Conservation (phyloP, 129 eudicot species). For the Mikania micrantha region DNA sequence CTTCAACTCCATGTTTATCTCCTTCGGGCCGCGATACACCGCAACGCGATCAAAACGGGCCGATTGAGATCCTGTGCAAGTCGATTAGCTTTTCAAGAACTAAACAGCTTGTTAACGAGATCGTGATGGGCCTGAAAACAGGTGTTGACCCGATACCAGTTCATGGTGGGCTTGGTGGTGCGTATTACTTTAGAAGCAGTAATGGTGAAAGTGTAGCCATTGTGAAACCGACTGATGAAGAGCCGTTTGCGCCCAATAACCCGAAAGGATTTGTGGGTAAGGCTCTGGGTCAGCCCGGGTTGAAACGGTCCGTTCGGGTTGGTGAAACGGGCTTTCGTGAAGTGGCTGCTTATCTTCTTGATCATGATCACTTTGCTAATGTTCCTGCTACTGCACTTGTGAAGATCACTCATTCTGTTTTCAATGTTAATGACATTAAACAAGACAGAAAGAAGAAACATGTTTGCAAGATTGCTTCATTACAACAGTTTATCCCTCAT, state of each 20-base stretch:
- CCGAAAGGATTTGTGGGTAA: conserved; percentile 81
- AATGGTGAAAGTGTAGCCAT: conserved; percentile 68
- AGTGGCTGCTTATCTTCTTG: conserved; percentile 82
- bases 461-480: conserved; percentile 64
- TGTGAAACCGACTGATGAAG: conserved; percentile 81
- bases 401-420: conserved; percentile 67
- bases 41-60: too few species aligned
- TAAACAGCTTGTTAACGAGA: conserved; percentile 48
- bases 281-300: conserved; percentile 74
- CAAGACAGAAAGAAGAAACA: conserved; percentile 29
- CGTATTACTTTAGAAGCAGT: conserved; percentile 50
- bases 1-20: conserved; percentile 63
- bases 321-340: conserved; percentile 83
- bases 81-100: too few species aligned
- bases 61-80: too few species aligned
- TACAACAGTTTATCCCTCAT: conserved; percentile 65
- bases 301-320: conserved; percentile 61
- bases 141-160: conserved; percentile 64
- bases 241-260: conserved; percentile 85
- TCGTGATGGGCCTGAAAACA: conserved; percentile 37
- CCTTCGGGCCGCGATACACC: too few species aligned
- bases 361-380: conserved; percentile 57
- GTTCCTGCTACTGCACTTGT: conserved; percentile 74
- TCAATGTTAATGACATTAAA: conserved; percentile 56
- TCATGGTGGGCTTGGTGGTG: conserved; percentile 72